Base-by-base conservation (phyloP, 1,284 basidiomycete species). In the Pascua sp. region DNA sequence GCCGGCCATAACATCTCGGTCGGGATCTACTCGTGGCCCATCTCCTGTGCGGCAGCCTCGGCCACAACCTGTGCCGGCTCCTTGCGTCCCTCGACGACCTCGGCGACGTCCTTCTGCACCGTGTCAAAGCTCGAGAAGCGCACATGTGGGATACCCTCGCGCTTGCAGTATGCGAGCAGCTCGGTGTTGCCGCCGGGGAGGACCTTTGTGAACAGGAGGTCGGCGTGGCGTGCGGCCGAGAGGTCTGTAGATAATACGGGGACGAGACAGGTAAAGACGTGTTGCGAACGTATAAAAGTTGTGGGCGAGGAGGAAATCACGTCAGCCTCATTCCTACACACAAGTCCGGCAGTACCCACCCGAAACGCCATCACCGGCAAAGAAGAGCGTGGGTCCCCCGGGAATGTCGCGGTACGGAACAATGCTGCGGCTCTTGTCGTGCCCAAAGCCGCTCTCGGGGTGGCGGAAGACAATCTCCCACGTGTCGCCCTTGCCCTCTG, bases 301-400 rank as follows among this genome's bases (percentile, higher is more conserved):
- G n/a, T 32, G 24, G 24, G 24, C 7, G 24, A 32, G 7, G 24
- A 32, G 7, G 24, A 32, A 32, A 32, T 32, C 13, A 10, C 47
- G 37, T 32, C 32, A 47, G 12, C 24, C 47, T 13, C 8, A 37
- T 37, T 4, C 11, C 11, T 16, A 3, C 16, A 10, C 46, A 8
- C 4, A 36, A 89, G 59, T 32, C 4, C 24, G 4, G 24, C 24
- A 32, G 24, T 3, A 32, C 24, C 24, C 24, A 32, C 24, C 24
- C 3, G 89, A 91, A 53, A 95, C 93, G 47, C 93, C 93, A 71
- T 97, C 93, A 1, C 93, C 93, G 65, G 94, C 93, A 83, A 95
- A 96, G 78, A 96, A 93, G 15, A 94, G 80, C 1, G 84, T 87
- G 3, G 93, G 93, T 13, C 86, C 85, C 56, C 85, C 73, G 4